Evolutionary conservation across 805 yeast genomes (phyloP), one percentile per base, ranked within the genome.

Genomic region (Pichia membranifaciens): DNA sequence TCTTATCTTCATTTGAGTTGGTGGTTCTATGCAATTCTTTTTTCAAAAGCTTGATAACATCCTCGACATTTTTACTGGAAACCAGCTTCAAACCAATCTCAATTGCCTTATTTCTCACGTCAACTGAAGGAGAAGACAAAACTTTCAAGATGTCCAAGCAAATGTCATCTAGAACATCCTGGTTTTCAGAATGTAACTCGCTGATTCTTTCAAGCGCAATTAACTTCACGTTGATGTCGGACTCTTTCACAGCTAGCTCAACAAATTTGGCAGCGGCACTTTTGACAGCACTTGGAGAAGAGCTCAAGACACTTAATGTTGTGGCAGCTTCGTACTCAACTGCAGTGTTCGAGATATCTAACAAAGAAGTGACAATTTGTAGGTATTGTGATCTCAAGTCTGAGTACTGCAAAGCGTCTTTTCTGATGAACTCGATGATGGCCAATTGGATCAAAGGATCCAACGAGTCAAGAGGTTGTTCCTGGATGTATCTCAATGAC

Each of bases 141-240:
- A 90, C 85, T 58, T 95, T 79, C 62, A 93, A 74, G 44, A 95
- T 81, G 57, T 93, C 98, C 67, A 93, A 74, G 23, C 87, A 81
- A 52, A 86, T 74, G 48, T 86, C 95, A 61, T 87, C 90, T 55
- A 91, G 74, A 41, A 86, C 73, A 44, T 96, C 96, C 20, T 93
- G 91, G 61, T 82, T 79, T 52, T 75, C 76, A 52, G 71, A 70
- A 60, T 87, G 84, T 45, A 93, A 78, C 45, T 84, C 88, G 57
- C 78, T 78, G 51, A 93, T 82, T 65, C 95, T 80, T 61, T 88
- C 93, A 60, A 93, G 74, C 18, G 95, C 93, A 59, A 91, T 90
- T 54, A 93, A 76, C 68, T 95, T 95, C 58, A 91, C 90, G 61
- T 90, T 93, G 70, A 87, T 90, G 67, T 93, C 98, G n/a, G 96